phyloP scores from a whole-genome alignment of 2,329 filamentous ascomycete genomes.

The Aspergillus aculeatinus region DNA sequence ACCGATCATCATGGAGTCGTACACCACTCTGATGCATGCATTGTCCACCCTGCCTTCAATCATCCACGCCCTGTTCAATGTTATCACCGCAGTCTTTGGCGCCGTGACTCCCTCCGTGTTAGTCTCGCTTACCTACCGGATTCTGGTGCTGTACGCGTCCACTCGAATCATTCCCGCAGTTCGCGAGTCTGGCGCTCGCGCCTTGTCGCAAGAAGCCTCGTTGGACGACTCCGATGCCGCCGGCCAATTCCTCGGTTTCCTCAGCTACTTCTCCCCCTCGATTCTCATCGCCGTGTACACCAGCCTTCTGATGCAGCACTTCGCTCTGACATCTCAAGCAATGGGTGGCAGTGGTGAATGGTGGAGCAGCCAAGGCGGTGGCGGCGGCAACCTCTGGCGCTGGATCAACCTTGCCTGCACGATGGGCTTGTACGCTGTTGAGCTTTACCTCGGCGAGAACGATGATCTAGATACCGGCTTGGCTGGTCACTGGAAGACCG shows the following conservation, averaged over 20 bases:
- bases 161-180: constrained; percentile 95
- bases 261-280: constrained; percentile 92
- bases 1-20: constrained; percentile 97
- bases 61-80: constrained; percentile 77
- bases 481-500: constrained; percentile 87
- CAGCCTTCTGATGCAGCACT: constrained; percentile 91
- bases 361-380: constrained; percentile 83
- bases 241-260: constrained; percentile 73
- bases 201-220: constrained; percentile 78
- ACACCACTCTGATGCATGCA: constrained; percentile 83
- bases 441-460: constrained; percentile 76
- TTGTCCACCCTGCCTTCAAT: constrained; percentile 80
- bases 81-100: constrained; percentile 87
- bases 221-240: constrained; percentile 84
- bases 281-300: constrained; percentile 97
- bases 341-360: constrained; percentile 66
- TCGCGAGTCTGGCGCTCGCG: constrained; percentile 78
- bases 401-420: constrained; percentile 92
- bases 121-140: constrained; percentile 88
- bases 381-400: constrained; percentile 82
- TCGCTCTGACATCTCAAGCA: constrained; percentile 66
- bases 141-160: constrained; percentile 92
- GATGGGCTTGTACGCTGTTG: constrained; percentile 85
- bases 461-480: constrained; percentile 69
- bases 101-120: constrained; percentile 95